These are phyloP conservation scores for Cucumis melo DNA, from an alignment of 306 rosid genomes.

Conservation along the genomic window DNA sequence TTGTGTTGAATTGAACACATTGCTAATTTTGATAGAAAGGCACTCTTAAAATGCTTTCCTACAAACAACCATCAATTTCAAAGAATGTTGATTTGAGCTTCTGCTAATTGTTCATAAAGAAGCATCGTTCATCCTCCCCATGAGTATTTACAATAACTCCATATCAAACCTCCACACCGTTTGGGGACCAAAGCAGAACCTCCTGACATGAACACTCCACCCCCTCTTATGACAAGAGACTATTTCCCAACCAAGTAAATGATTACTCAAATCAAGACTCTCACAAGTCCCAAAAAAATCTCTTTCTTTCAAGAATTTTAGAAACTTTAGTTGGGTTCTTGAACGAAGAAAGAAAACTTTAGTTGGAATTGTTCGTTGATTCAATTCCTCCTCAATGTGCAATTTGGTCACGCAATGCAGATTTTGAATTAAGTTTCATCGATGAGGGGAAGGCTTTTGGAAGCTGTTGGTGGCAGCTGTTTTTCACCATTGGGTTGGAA, in stretches of 20 bases:
- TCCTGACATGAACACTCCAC: not conserved
- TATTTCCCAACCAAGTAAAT: not conserved
- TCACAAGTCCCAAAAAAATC: not conserved
- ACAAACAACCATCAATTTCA: not conserved
- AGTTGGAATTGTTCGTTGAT: not conserved
- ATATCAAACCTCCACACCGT: not conserved
- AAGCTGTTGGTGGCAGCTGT: not conserved
- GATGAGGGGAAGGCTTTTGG: not conserved
- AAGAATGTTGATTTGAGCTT: not conserved
- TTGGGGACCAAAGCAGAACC: not conserved
- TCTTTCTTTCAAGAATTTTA: not conserved
- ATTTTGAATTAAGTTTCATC: not conserved
- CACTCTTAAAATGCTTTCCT: not conserved
- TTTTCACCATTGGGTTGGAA: not conserved
- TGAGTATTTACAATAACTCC: not conserved
- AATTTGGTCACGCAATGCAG: not conserved
- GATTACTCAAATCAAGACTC: not conserved
- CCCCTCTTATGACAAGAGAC: not conserved
- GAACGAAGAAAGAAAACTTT: not conserved
- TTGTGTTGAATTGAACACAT: not conserved
- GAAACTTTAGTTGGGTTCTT: not conserved
- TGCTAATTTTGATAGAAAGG: not conserved
- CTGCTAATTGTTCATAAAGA: not conserved
- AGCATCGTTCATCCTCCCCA: not conserved
- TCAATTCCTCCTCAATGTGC: not conserved